A percentile compares a stretch with the other conserved stretches of the same genome.
phyloP scores from a whole-genome alignment of 2,329 filamentous ascomycete genomes.

The Calonectria fujianensis region DNA sequence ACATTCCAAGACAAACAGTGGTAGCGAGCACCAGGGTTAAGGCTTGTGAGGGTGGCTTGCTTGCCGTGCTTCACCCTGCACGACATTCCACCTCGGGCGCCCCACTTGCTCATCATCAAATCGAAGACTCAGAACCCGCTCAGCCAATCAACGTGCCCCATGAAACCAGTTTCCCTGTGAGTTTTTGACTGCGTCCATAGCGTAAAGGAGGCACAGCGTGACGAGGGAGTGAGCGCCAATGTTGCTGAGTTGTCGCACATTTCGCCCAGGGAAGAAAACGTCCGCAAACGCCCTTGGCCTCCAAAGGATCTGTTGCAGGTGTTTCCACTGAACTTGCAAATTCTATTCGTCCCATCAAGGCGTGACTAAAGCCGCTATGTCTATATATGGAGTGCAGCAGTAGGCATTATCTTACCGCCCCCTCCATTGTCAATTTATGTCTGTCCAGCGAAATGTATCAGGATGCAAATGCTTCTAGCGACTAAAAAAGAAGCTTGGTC shows the following conservation, averaged over 20 bases:
- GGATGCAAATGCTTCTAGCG: not conserved
- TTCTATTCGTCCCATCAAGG: not conserved
- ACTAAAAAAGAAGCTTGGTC: not conserved
- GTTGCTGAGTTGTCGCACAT: not conserved
- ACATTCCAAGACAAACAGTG: conserved; percentile 23
- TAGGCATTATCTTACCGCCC: not conserved
- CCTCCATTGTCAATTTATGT: not conserved
- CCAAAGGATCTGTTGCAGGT: not conserved
- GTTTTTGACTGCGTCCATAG: not conserved
- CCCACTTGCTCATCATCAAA: conserved; percentile 51
- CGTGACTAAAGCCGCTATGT: not conserved
- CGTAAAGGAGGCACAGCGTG: not conserved
- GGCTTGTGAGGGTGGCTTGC: conserved; percentile 45
- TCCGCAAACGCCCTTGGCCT: not conserved
- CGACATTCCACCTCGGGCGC: conserved; percentile 51
- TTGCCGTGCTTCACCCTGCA: conserved; percentile 51
- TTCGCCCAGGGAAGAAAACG: not conserved
- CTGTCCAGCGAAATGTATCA: not conserved
- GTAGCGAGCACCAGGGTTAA: conserved; percentile 33
- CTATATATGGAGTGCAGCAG: not conserved
- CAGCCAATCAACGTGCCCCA: conserved; percentile 45
- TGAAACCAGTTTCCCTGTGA: conserved; percentile 26
- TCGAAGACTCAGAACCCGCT: conserved; percentile 43
- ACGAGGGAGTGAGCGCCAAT: not conserved
- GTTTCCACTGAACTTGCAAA: not conserved